Evolutionary conservation across 306 rosid genomes (phyloP).

Genomic region (Sophora flavescens): DNA sequence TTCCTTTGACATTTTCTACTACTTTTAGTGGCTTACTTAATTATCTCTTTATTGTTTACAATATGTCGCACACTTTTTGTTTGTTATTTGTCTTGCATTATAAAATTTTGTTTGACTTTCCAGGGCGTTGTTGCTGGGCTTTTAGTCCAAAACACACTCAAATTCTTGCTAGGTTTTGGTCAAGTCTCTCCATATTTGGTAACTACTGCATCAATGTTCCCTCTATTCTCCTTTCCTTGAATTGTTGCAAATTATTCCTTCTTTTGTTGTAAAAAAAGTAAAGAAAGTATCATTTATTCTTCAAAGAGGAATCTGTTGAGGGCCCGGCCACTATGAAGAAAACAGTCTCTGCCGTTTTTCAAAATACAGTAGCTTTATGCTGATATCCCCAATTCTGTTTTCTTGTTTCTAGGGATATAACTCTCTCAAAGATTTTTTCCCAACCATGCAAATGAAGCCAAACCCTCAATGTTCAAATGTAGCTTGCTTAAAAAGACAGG

Average conservation of each 20-base stretch:
- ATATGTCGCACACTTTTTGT: neutral
- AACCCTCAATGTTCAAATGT: constrained; percentile 95
- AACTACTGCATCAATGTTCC: constrained; percentile 37
- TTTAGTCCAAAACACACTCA: constrained; percentile 92
- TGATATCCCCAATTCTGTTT: constrained; percentile 34
- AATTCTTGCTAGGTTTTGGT: constrained; percentile 86
- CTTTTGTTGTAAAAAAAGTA: neutral
- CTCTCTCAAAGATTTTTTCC: constrained; percentile 94
- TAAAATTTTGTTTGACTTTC: constrained; percentile 39
- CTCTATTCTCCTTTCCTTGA: constrained; percentile 30
- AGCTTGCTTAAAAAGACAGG: constrained; percentile 90
- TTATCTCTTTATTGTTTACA: constrained; percentile 20
- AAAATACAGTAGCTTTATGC: constrained; percentile 3
- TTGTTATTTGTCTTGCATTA: constrained; percentile 24
- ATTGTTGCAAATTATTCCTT: constrained; percentile 5
- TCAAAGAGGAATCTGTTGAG: constrained; percentile 16
- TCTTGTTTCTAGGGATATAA: constrained; percentile 83
- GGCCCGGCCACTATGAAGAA: constrained; percentile 34
- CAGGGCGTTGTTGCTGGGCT: constrained; percentile 99
- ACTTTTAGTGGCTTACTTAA: constrained; percentile 32
- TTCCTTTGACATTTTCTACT: constrained; percentile 22
- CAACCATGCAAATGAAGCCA: constrained; percentile 99
- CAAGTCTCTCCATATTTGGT: constrained; percentile 92
- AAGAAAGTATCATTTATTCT: constrained; percentile 4
- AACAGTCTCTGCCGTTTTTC: constrained; percentile 19